phyloP scores from a whole-genome alignment of 352 stramenopile genomes.

The Hyaloperonospora arabidopsidis region DNA sequence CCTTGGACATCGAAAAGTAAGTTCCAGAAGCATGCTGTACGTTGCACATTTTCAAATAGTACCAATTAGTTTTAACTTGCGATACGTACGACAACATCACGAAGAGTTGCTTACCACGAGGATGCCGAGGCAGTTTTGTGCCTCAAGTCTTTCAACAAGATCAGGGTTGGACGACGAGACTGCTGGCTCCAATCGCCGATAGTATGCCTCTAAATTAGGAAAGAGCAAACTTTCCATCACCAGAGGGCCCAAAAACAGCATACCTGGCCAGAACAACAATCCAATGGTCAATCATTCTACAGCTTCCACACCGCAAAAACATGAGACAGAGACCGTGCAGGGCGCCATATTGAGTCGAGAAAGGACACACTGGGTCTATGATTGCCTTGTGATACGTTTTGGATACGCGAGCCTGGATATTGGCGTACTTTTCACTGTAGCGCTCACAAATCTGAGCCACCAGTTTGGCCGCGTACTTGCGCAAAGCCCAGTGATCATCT shows the following conservation, averaged over 20 bases:
- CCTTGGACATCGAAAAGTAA: slow-evolving; percentile 70
- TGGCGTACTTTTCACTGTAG: slow-evolving; percentile 87
- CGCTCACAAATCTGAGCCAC: slow-evolving; percentile 79
- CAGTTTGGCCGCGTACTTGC: slow-evolving; percentile 75
- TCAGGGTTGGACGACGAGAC: slow-evolving; percentile 71
- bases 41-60: slow-evolving; percentile 6
- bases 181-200: slow-evolving; percentile 70
- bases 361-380: slow-evolving; percentile 57
- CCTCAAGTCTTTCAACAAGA: slow-evolving; percentile 72
- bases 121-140: slow-evolving; percentile 82
- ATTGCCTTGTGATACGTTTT: slow-evolving; percentile 88
- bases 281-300: not conserved
- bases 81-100: not conserved
- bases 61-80: not conserved
- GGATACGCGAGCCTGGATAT: slow-evolving; percentile 87
- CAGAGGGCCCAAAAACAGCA: slow-evolving; percentile 87
- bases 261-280: slow-evolving; percentile 30
- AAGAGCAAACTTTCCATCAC: slow-evolving; percentile 91
- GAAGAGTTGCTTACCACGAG: slow-evolving; percentile 51
- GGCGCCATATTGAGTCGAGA: slow-evolving; percentile 88
- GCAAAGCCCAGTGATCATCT: slow-evolving; percentile 88
- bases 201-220: slow-evolving; percentile 82
- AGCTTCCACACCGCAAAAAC: not conserved
- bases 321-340: slow-evolving; percentile 62
- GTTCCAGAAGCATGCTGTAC: slow-evolving; percentile 63